A percentile compares a stretch with the other conserved stretches of the same genome.
Evolutionary conservation across 1,284 basidiomycete species (phyloP).

Genomic region (Vanrija sp.): DNA sequence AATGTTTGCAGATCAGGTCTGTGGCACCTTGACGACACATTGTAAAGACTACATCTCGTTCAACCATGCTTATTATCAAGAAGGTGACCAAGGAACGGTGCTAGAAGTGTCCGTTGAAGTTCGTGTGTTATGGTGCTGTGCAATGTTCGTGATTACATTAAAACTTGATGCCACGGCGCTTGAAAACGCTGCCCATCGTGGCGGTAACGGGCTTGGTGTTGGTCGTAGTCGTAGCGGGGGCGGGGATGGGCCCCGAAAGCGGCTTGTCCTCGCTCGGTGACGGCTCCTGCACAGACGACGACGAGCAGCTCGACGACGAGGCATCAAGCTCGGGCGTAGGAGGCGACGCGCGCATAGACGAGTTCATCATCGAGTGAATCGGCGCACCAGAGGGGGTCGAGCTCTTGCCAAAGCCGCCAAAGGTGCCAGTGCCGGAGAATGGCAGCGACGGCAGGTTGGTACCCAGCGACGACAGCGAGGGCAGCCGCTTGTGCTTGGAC

Average conservation of each 20-base stretch:
- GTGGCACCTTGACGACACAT: no score
- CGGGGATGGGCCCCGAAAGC: not conserved
- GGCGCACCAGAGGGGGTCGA: not conserved
- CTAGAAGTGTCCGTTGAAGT: no score
- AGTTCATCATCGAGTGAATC: not conserved
- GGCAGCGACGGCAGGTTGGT: slow-evolving; percentile 1
- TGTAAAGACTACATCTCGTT: no score
- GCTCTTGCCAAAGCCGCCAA: not conserved
- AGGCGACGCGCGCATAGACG: slow-evolving; percentile 12
- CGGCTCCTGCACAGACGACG: slow-evolving; percentile 12
- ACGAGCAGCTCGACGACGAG: slow-evolving; percentile 19
- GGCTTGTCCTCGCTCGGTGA: slow-evolving; percentile 5
- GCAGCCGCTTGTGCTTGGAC: not conserved
- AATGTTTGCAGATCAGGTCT: no score
- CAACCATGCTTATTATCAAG: no score
- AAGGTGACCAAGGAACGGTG: no score
- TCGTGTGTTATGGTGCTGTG: no score
- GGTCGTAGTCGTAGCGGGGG: not conserved
- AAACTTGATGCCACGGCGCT: slow-evolving; percentile 8
- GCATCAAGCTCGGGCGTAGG: slow-evolving; percentile 34
- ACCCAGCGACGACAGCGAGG: not conserved
- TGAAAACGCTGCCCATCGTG: slow-evolving; percentile 9
- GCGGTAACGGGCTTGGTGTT: slow-evolving; percentile 2
- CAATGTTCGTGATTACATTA: not conserved
- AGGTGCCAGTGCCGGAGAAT: not conserved